Conservation (phyloP, 2,329 filamentous ascomycete species). For the Immersiporthe knoxdaviesiana region DNA sequence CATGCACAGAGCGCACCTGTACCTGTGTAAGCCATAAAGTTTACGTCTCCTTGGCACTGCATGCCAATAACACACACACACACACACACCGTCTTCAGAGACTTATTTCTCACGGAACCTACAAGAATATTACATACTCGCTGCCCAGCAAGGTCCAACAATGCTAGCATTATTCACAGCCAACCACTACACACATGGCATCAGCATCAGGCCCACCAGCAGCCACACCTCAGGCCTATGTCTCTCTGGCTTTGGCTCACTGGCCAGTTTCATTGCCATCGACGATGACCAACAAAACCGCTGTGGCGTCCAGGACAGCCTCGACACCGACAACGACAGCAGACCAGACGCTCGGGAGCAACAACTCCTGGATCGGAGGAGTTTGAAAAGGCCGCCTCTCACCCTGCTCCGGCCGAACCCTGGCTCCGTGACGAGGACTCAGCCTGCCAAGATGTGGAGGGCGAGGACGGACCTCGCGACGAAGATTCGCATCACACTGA, state of each 20-base stretch:
- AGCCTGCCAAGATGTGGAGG: not conserved
- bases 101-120: too few species aligned
- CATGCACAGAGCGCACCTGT: not conserved
- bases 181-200: not conserved
- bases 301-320: not conserved
- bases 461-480: not conserved
- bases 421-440: not conserved
- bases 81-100: too few species aligned
- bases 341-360: not conserved
- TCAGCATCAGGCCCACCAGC: not conserved
- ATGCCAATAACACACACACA: not conserved
- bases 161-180: not conserved
- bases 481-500: not conserved
- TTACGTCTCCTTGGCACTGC: not conserved
- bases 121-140: too few species aligned
- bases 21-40: not conserved
- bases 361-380: not conserved
- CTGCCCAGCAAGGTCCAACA: too few species aligned
- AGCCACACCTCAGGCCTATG: not conserved
- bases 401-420: not conserved
- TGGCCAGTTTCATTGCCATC: not conserved
- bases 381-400: not conserved
- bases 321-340: not conserved
- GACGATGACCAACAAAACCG: not conserved
- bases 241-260: not conserved